Evolutionary conservation across 805 yeast genomes (phyloP).

Genomic region (Candida easanensis): DNA sequence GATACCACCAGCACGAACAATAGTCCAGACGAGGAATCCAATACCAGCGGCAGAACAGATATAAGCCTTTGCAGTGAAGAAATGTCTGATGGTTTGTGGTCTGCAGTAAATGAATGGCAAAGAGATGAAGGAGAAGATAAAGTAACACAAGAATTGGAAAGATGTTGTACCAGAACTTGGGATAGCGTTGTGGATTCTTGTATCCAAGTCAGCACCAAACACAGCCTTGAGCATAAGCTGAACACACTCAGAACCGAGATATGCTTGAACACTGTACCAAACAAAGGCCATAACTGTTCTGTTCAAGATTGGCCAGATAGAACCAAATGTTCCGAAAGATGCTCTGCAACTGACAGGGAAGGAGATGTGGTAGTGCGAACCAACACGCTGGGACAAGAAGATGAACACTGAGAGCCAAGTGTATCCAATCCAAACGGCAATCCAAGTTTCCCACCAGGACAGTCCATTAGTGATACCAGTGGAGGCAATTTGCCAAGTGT

Average conservation of each 20-base stretch:
- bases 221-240: conserved; percentile 73
- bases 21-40: conserved; percentile 80
- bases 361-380: conserved; percentile 75
- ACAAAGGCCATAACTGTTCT: conserved; percentile 84
- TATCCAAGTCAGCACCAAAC: conserved; percentile 62
- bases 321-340: conserved; percentile 84
- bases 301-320: conserved; percentile 84
- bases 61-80: conserved; percentile 79
- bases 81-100: conserved; percentile 79
- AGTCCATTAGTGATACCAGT: conserved; percentile 77
- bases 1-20: conserved; percentile 74
- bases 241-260: conserved; percentile 83
- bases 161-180: conserved; percentile 62
- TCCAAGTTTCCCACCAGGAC: conserved; percentile 91
- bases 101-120: conserved; percentile 79
- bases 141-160: conserved; percentile 70
- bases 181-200: conserved; percentile 62
- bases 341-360: conserved; percentile 83
- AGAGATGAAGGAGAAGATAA: conserved; percentile 77
- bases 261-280: conserved; percentile 87
- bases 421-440: conserved; percentile 87
- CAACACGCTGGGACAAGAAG: conserved; percentile 70
- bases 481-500: conserved; percentile 89
- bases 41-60: conserved; percentile 82
- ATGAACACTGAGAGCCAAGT: conserved; percentile 66